Base-by-base conservation (phyloP, 805 yeast species). In the Candida boidinii region DNA sequence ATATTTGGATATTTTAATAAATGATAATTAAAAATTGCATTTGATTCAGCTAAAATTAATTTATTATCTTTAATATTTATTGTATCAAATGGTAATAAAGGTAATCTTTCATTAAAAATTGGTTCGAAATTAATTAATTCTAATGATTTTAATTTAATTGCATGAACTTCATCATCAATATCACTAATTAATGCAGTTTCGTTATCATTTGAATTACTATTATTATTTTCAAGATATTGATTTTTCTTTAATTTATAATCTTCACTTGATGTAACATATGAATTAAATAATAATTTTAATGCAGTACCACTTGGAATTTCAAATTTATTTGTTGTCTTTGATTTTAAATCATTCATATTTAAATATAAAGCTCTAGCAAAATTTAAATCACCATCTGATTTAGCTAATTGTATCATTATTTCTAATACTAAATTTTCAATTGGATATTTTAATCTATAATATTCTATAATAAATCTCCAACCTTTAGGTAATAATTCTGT, bases 391-490 rank as follows among this genome's bases (percentile, higher is more conserved):
- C 94, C 92, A 46, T 87, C 87, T 37, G 66, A 65, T 0, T 86
- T 79, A n/a, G 92, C 74, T 29, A 90, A 56, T 39, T 78, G 70
- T 59, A 90, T 65, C 76, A 90, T 76, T 12, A 75, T 67, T 39
- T 78, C 81, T 43, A 77, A 64, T 0, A 81, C 67, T 17, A 60
- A 60, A 7, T 68, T 36, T 28, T 57, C 56, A 15, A 58, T 43
- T 2, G 45, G 30, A 47, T 36, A 43, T n/a, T 65, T 54, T 17
- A 43, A 37, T 12, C 69, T 64, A 43, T 76, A 64, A 37, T 83
- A 73, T 41, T 82, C 76, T 39, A 78, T 66, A 34, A 88, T 72
- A 44, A 73, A 79, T 34, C 72, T 70, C 96, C 96, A 90, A 0
- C 95, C 94, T 41, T 65, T 61, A 23, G 61, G 45, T 9, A 66